Evolutionary conservation across 1,284 basidiomycete genomes (phyloP).

Genomic region (Athelia sp.): DNA sequence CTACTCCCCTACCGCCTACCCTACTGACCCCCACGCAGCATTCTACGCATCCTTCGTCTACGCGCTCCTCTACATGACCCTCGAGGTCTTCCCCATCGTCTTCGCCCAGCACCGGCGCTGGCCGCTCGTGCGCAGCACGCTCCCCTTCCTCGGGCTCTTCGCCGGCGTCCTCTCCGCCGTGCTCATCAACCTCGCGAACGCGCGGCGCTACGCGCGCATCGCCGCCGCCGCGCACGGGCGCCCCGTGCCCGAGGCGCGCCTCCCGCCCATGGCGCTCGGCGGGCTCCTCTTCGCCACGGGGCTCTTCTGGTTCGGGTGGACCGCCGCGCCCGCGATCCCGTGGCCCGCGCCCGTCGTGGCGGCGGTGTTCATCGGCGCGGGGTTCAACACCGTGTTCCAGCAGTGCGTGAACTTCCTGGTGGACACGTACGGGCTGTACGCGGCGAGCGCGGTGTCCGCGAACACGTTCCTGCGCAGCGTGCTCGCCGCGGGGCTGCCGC

Average conservation of each 20-base stretch:
- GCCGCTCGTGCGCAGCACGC: slow-evolving; percentile 19
- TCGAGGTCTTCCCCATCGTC: slow-evolving; percentile 26
- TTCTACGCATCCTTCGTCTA: background rate
- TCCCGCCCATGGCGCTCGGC: slow-evolving; percentile 7
- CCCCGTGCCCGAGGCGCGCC: slow-evolving; percentile 21
- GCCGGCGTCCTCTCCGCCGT: slow-evolving; percentile 23
- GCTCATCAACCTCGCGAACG: slow-evolving; percentile 22
- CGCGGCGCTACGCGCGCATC: slow-evolving; percentile 1
- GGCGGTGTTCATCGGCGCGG: slow-evolving; percentile 9
- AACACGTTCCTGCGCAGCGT: background rate
- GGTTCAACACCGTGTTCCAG: slow-evolving; percentile 14
- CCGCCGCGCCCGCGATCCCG: slow-evolving; percentile 23
- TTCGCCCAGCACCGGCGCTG: slow-evolving; percentile 23
- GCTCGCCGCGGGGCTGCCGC: background rate
- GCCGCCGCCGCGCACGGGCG: slow-evolving; percentile 12
- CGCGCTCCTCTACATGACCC: slow-evolving; percentile 18
- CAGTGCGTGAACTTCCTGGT: slow-evolving; percentile 40
- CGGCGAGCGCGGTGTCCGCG: slow-evolving; percentile 30
- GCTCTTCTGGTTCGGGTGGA: slow-evolving; percentile 34
- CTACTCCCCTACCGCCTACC: background rate
- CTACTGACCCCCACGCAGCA: background rate
- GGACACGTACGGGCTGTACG: slow-evolving; percentile 41
- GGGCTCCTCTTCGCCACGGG: background rate
- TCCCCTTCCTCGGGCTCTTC: slow-evolving; percentile 28
- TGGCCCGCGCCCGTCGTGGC: slow-evolving; percentile 24